These are phyloP conservation scores for Thraustotheca clavata DNA, from an alignment of 352 stramenopile genomes.

Conservation along the genomic window DNA sequence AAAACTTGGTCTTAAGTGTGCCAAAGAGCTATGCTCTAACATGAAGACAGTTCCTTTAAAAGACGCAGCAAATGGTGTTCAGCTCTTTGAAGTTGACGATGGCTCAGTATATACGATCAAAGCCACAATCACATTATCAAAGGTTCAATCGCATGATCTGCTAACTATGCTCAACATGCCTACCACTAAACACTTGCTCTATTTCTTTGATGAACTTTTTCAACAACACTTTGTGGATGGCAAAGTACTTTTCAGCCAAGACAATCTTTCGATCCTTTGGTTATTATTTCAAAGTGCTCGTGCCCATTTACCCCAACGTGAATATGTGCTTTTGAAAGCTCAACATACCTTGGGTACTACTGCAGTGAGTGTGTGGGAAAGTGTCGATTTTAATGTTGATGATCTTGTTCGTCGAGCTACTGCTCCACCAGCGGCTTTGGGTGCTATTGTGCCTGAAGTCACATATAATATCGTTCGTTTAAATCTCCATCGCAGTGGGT, in stretches of 20 bases:
- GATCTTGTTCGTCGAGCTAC: neutral
- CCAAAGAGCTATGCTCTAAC: neutral
- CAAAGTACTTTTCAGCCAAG: neutral
- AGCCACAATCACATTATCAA: neutral
- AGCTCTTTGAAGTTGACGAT: slow-evolving; percentile 9
- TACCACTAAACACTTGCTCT: neutral
- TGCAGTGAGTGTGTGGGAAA: slow-evolving; percentile 11
- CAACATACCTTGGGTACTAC: neutral
- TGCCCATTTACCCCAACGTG: neutral
- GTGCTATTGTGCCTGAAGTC: neutral
- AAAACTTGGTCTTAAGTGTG: neutral
- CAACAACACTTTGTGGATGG: slow-evolving; percentile 2
- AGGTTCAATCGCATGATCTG: slow-evolving; percentile 1
- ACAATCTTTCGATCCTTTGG: neutral
- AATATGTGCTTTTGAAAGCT: neutral
- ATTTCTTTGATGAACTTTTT: slow-evolving; percentile 1
- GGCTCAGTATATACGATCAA: neutral
- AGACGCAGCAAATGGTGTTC: neutral
- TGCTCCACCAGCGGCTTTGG: neutral
- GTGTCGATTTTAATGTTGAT: neutral
- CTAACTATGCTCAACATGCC: neutral
- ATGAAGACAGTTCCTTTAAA: neutral
- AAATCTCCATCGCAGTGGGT: neutral
- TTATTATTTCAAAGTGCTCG: neutral
- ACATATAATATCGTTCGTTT: neutral